phyloP scores from a whole-genome alignment of 768 basidiomycete species.

The Termitomyces sp. region DNA sequence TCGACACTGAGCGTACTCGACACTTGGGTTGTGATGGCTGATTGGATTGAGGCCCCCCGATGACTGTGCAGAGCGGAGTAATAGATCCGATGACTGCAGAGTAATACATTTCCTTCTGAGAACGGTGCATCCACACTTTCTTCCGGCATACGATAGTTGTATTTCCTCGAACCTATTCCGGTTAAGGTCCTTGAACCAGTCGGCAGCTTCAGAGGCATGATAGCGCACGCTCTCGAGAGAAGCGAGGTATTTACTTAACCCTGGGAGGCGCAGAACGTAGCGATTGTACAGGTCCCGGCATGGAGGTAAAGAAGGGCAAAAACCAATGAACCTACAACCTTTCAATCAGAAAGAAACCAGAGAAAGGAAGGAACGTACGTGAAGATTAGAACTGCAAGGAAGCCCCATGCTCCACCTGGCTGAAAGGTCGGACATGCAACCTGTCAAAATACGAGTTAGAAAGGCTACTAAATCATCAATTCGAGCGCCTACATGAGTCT shows the following conservation, averaged over 20 bases:
- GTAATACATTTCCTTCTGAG: neutral
- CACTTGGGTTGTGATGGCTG: constrained; percentile 26
- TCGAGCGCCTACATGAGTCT: constrained; percentile 55
- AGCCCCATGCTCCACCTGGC: constrained; percentile 41
- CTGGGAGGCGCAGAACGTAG: constrained; percentile 64
- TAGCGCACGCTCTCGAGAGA: constrained; percentile 48
- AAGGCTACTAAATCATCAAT: neutral
- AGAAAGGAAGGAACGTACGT: constrained; percentile 39
- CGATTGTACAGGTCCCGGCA: constrained; percentile 74
- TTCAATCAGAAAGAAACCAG: neutral
- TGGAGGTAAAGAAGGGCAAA: constrained; percentile 62
- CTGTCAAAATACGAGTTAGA: constrained; percentile 25
- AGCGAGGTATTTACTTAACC: constrained; percentile 72
- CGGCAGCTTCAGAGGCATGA: constrained; percentile 35
- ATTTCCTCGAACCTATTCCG: constrained; percentile 15
- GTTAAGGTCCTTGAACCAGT: constrained; percentile 37
- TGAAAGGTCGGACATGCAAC: constrained; percentile 70
- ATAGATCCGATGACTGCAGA: too few species aligned
- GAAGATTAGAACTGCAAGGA: constrained; percentile 49
- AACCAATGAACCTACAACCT: constrained; percentile 39
- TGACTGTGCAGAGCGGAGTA: constrained; percentile 2
- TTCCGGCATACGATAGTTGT: constrained; percentile 11
- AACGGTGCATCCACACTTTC: constrained; percentile 1
- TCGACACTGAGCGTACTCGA: neutral
- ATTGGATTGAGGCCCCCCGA: constrained; percentile 25